These are phyloP conservation scores for Elongisporangium prolatum DNA, from an alignment of 352 stramenopile genomes.

Conservation along the genomic window DNA sequence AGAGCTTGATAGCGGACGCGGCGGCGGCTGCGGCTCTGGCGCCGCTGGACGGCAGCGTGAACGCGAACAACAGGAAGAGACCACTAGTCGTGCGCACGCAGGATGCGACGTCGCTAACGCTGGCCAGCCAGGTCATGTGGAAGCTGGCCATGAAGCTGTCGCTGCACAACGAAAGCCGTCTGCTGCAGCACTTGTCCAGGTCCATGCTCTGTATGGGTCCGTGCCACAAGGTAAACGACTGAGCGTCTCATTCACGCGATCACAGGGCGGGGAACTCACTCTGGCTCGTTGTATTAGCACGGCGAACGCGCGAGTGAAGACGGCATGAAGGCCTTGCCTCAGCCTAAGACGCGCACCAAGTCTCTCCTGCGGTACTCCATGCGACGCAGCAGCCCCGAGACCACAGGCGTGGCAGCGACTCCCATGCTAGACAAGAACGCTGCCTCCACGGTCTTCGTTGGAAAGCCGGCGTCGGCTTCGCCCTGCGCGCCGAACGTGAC, in stretches of 20 bases:
- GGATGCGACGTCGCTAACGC: constrained; percentile 12
- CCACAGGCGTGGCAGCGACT: background rate
- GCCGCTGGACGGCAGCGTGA: background rate
- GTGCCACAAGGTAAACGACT: constrained; percentile 35
- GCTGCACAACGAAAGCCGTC: constrained; percentile 51
- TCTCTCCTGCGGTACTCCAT: background rate
- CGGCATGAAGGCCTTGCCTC: background rate
- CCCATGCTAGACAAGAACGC: background rate
- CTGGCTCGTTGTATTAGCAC: background rate
- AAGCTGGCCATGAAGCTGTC: constrained; percentile 64
- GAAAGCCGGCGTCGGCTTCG: constrained; percentile 4
- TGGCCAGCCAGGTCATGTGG: constrained; percentile 57
- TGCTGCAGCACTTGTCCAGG: constrained; percentile 64
- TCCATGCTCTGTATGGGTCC: constrained; percentile 49
- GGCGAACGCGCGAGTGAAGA: background rate
- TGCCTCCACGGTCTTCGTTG: background rate
- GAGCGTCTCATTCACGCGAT: background rate
- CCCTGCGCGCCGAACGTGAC: constrained; percentile 14
- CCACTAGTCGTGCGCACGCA: background rate
- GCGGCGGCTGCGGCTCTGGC: background rate
- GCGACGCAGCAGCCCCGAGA: background rate
- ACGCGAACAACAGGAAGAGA: background rate
- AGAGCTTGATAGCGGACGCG: background rate
- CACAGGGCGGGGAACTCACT: background rate
- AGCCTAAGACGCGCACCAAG: background rate